A percentile compares a stretch with the other conserved stretches of the same genome.
phyloP scores from a whole-genome alignment of 305 asterid genomes.

The Fraxinus albicans region DNA sequence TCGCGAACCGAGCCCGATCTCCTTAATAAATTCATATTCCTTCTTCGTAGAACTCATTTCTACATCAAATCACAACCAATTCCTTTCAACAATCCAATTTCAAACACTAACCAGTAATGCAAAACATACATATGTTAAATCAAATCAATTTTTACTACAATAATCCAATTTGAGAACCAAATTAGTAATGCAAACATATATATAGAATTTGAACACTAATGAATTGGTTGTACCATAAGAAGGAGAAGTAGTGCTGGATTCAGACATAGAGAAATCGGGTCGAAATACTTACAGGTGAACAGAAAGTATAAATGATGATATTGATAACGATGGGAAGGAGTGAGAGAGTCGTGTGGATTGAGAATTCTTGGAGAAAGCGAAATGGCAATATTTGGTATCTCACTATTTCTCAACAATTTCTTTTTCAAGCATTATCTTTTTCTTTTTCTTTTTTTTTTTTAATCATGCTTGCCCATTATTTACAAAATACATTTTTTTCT shows the following conservation, averaged over 20 bases:
- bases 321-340: constrained; percentile 24
- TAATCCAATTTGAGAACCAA: background rate
- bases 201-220: background rate
- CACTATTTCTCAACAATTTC: background rate
- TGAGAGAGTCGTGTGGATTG: constrained; percentile 40
- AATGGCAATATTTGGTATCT: background rate
- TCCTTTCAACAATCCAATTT: background rate
- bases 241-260: constrained; percentile 59
- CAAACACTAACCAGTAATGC: background rate
- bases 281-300: constrained; percentile 33
- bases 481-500: too few relatives aligned
- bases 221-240: constrained; percentile 42
- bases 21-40: constrained; percentile 71
- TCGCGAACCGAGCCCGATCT: constrained; percentile 73
- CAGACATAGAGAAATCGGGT: constrained; percentile 39
- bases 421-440: background rate
- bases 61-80: constrained; percentile 24
- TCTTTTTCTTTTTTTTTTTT: too few relatives aligned
- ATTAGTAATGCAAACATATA: background rate
- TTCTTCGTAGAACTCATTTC: constrained; percentile 72
- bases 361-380: constrained; percentile 23
- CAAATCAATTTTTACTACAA: background rate
- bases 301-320: constrained; percentile 13
- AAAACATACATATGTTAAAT: background rate
- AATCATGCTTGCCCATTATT: too few relatives aligned